These are phyloP conservation scores for Poronia punctata DNA, from an alignment of 495 filamentous ascomycete genomes.

Conservation along the genomic window DNA sequence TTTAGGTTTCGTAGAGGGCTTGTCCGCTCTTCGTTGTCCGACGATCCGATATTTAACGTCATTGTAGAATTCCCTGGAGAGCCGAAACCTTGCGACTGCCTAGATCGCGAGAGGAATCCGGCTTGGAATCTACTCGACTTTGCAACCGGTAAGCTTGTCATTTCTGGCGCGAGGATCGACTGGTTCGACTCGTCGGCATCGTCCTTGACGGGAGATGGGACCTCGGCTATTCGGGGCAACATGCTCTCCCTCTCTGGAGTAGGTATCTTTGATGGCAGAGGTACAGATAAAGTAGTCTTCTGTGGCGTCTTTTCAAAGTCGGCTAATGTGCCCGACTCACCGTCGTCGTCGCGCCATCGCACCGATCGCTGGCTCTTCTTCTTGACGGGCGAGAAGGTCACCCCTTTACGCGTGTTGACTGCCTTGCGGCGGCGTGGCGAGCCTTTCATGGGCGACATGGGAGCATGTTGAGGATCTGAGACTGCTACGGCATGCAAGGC, in stretches of 20 bases:
- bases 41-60: constrained; percentile 52
- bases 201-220: constrained; percentile 37
- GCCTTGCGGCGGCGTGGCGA: constrained; percentile 73
- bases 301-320: constrained; percentile 87
- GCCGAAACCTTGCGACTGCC: constrained; percentile 36
- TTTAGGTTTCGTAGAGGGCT: constrained; percentile 40
- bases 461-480: constrained; percentile 29
- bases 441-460: constrained; percentile 52
- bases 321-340: constrained; percentile 68
- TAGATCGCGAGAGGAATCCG: constrained; percentile 73
- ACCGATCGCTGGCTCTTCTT: constrained; percentile 74
- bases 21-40: constrained; percentile 59
- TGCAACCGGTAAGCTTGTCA: constrained; percentile 31
- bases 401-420: constrained; percentile 61
- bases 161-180: constrained; percentile 43
- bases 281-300: no score
- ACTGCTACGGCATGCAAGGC: constrained; percentile 31
- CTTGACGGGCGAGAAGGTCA: constrained; percentile 72
- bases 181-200: constrained; percentile 51
- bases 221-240: constrained; percentile 20
- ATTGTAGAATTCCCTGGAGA: constrained; percentile 62
- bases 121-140: constrained; percentile 82
- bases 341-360: constrained; percentile 87
- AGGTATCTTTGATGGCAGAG: no score
- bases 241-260: no score